Base-by-base conservation (phyloP, 1,284 basidiomycete genomes). In the Fomitopsis palustris region DNA sequence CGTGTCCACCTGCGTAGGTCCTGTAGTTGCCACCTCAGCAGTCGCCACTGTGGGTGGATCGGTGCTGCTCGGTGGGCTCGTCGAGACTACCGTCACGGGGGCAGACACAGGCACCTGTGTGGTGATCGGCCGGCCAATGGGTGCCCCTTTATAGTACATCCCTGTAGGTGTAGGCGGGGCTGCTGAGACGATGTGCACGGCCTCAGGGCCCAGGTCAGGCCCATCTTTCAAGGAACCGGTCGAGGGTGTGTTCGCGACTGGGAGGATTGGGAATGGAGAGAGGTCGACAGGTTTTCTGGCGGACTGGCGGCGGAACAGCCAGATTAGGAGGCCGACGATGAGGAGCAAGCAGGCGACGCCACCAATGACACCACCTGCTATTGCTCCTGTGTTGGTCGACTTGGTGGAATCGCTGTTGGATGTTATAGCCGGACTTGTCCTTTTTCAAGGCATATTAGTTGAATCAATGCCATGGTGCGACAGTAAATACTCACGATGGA, bases 361-460 rank as follows among this genome's bases (percentile, higher is more conserved):
- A 14, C 55, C 60, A 23, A 65, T 31, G 19, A 59, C 56, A 16
- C 53, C 45, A 14, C 61, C 63, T 29, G 56, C 59, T 27, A 62
- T 60, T 16, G 45, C 55, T 23, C 61, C 63, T 5, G 52, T 47
- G 27, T 62, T 54, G 4, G 54, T 43, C 6, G 55, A 43, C 51
- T 54, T 62, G 38, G n/a, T 45, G 1, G 23, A n/a, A 16, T 27
- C 23, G 43, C 45, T 53, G 54, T 19, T 10, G 7, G 47, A 14
- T 33, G 47, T 16, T 27, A 2, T n/a, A 4, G 12, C 2, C 17
- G 27, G n/a, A n/a, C 41, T 43, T 43, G 41, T 37, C 35, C 6
- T 14, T 9, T 6, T 33, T 37, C 5, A 37, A 37, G 35, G 16
- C 12, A 37, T 9, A 9, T 37, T 9, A 37, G 35, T 9, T 37